Evolutionary conservation across 305 asterid species (phyloP), one percentile per base, ranked within the genome.

Genomic region (Solanum aculeatissimum): DNA sequence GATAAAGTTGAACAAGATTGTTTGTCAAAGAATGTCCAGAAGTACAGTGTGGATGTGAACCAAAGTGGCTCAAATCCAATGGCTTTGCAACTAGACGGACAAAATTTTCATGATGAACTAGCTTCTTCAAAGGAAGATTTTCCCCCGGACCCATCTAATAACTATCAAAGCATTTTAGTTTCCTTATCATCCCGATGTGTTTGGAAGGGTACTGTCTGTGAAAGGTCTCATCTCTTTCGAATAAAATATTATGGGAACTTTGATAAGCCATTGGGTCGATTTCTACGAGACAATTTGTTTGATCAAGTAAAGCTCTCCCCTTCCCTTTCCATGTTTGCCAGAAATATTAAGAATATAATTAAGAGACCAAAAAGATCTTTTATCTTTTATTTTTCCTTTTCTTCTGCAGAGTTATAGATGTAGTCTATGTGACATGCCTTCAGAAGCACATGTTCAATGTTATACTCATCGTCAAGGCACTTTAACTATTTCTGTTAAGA

Each of bases 391-490:
- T 70, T 70, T 75, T 10, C 82, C 82, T 29, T 27, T 75, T 49
- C 82, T 75, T 49, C 42, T 19, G 63, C 96, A 97, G 99, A 89
- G 85, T 88, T 92, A 92, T 87, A 89, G 90, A 90, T 97, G 98
- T 86, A 91, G 88, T 60, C 92, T 93, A 35, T 97, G 98, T 89
- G 98, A 92, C 88, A 90, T 94, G 98, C 98, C 99, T 42, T 90
- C 99, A 27, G 98, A 97, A 90, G 96, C 99, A 82, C 99, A 97
- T 85, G 95, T 97, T 63, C 97, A 94, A 81, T 95, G 99, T 87
- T 97, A 97, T 87, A 95, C 98, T 84, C 99, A 97, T 87, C 93
- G 92, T 80, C 99, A 95, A 91, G 99, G 98, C 40, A 91, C 98
- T 71, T 97, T 97, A 47, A 94, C 98, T 16, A 97, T 97, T 83